Evolutionary conservation across 2,329 filamentous ascomycete genomes (phyloP).

Genomic region (Stachybotrys chartarum): DNA sequence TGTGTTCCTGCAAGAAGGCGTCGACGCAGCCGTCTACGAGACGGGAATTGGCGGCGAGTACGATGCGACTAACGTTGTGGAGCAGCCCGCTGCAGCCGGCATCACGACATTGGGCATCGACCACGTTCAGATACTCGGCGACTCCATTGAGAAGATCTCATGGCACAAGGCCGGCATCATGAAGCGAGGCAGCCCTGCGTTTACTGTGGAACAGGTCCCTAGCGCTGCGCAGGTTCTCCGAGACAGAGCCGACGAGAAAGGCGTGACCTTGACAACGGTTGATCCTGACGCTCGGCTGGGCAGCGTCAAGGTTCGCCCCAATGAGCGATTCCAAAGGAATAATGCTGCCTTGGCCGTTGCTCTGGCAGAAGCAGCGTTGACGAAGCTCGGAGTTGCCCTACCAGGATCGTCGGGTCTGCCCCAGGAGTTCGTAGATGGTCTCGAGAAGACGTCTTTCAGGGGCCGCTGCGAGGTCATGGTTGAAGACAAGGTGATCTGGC

Average conservation of each 20-base stretch:
- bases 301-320: conserved; percentile 39
- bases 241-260: conserved; percentile 45
- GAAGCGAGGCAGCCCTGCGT: conserved; percentile 51
- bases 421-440: conserved; percentile 59
- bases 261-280: conserved; percentile 38
- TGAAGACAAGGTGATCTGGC: conserved; percentile 62
- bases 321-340: conserved; percentile 50
- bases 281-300: conserved; percentile 37
- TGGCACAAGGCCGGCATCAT: conserved; percentile 72
- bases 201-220: conserved; percentile 46
- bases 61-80: conserved; percentile 62
- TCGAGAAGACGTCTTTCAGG: conserved; percentile 69
- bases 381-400: conserved; percentile 32
- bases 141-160: conserved; percentile 57
- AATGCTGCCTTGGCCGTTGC: conserved; percentile 49
- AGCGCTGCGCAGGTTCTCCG: conserved; percentile 37
- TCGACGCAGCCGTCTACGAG: conserved; percentile 59
- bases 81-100: conserved; percentile 48
- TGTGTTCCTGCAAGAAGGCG: conserved; percentile 54
- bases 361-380: conserved; percentile 42
- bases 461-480: conserved; percentile 65
- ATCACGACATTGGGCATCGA: conserved; percentile 64
- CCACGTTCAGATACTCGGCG: conserved; percentile 56
- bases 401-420: conserved; percentile 37
- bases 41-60: conserved; percentile 61